Evolutionary conservation across 768 basidiomycete species (phyloP).

Genomic region (Butyriboletus loyo): DNA sequence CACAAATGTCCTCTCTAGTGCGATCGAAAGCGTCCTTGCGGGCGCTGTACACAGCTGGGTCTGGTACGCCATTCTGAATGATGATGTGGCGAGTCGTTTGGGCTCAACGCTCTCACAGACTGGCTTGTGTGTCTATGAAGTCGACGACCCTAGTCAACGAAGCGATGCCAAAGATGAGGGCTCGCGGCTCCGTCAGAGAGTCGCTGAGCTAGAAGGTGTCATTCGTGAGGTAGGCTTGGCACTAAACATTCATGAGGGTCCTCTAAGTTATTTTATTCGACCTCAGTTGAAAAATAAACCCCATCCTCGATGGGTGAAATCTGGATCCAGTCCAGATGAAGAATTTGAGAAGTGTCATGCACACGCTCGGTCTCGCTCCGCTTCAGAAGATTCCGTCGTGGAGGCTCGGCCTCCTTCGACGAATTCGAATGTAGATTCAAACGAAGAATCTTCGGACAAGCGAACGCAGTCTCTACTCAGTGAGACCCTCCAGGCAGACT

Average conservation of each 20-base stretch:
- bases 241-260: neutral
- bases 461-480: neutral
- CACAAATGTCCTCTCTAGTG: conserved; percentile 30
- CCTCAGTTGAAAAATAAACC: conserved; percentile 68
- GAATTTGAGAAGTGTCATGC: conserved; percentile 28
- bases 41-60: conserved; percentile 42
- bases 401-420: conserved; percentile 4
- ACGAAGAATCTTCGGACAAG: conserved; percentile 3
- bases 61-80: conserved; percentile 33
- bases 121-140: conserved; percentile 80
- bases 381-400: conserved; percentile 9
- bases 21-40: conserved; percentile 47
- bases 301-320: conserved; percentile 56
- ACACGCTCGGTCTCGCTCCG: conserved; percentile 16
- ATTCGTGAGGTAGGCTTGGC: conserved; percentile 61
- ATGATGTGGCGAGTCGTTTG: conserved; percentile 21
- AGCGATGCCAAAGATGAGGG: conserved; percentile 55
- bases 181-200: conserved; percentile 63
- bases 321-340: conserved; percentile 22
- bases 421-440: conserved; percentile 1
- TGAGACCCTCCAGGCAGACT: conserved; percentile 17
- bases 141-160: conserved; percentile 69
- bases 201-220: conserved; percentile 81
- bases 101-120: conserved; percentile 42
- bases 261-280: neutral